Evolutionary conservation across 805 yeast genomes (phyloP).

Genomic region (Zygotorulaspora florentina): DNA sequence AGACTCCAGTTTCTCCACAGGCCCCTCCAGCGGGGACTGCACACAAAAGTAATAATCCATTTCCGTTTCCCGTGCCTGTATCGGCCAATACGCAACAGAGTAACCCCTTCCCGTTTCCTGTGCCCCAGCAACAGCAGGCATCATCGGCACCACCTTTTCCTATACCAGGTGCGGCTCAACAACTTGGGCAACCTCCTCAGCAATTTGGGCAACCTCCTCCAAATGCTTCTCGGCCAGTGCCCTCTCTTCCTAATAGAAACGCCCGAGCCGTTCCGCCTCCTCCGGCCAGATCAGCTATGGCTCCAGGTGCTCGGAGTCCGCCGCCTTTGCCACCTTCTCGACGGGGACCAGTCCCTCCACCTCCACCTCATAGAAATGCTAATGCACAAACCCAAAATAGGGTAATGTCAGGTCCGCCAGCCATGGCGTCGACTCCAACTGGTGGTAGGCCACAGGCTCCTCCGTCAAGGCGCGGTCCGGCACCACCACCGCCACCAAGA

Average conservation of each 20-base stretch:
- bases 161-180: conserved; percentile 9
- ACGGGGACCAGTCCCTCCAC: conserved; percentile 24
- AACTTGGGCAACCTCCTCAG: conserved; percentile 13
- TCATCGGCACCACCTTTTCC: conserved; percentile 9
- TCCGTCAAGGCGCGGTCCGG: conserved; percentile 32
- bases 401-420: conserved; percentile 11
- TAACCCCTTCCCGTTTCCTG: conserved; percentile 17
- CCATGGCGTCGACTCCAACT: conserved; percentile 1
- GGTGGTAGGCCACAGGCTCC: conserved; percentile 20
- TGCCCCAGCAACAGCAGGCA: conserved; percentile 10
- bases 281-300: conserved; percentile 13
- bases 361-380: conserved; percentile 20
- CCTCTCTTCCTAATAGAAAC: conserved; percentile 18
- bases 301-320: conserved; percentile 6
- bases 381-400: conserved; percentile 8
- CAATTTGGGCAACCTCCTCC: conserved; percentile 15
- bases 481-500: conserved; percentile 19
- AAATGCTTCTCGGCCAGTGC: conserved; percentile 17
- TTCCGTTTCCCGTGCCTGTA: conserved; percentile 19
- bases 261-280: conserved; percentile 22
- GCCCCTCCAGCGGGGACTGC: conserved; percentile 7
- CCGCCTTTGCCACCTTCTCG: conserved; percentile 28
- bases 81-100: conserved; percentile 3
- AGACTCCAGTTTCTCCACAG: conserved; percentile 7
- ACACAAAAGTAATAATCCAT: conserved; percentile 14